Evolutionary conservation across 768 basidiomycete species (phyloP).

Genomic region (Tricholomella constricta): DNA sequence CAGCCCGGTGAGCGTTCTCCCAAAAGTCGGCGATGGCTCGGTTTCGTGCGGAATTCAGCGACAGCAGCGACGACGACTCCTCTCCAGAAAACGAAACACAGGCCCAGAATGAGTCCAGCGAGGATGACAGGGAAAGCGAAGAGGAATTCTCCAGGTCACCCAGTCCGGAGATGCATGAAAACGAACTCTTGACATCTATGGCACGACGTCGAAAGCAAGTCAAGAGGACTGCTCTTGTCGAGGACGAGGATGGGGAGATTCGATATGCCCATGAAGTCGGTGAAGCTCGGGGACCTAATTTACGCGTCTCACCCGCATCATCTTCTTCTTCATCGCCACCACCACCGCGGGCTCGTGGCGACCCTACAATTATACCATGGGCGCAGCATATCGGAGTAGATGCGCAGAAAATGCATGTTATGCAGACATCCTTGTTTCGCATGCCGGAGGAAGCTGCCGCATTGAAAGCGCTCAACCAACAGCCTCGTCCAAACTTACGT

Average conservation of each 20-base stretch:
- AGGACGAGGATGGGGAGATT: slow-evolving; percentile 57
- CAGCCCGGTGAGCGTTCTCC: background rate
- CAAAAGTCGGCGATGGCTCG: slow-evolving; percentile 53
- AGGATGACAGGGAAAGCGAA: slow-evolving; percentile 39
- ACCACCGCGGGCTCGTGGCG: slow-evolving; percentile 35
- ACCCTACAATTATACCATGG: slow-evolving; percentile 67
- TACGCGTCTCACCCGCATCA: slow-evolving; percentile 33
- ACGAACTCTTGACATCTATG: slow-evolving; percentile 39
- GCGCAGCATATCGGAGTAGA: slow-evolving; percentile 76
- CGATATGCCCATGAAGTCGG: slow-evolving; percentile 46
- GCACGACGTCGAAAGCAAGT: slow-evolving; percentile 21
- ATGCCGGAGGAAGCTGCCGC: slow-evolving; percentile 73
- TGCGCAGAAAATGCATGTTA: slow-evolving; percentile 86
- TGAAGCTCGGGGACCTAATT: slow-evolving; percentile 9
- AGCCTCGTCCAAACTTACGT: slow-evolving; percentile 34
- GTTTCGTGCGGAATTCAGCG: slow-evolving; percentile 66
- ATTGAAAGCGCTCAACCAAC: slow-evolving; percentile 53
- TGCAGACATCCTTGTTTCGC: slow-evolving; percentile 88
- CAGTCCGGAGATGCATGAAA: slow-evolving; percentile 52
- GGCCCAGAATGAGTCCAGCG: slow-evolving; percentile 22
- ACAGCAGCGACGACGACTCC: slow-evolving; percentile 52
- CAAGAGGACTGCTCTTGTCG: slow-evolving; percentile 49
- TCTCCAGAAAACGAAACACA: slow-evolving; percentile 27
- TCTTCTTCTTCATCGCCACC: slow-evolving; percentile 35
- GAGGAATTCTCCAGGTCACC: slow-evolving; percentile 38